phyloP scores from a whole-genome alignment of 257 asterid species.

The Rubia yunnanensis region DNA sequence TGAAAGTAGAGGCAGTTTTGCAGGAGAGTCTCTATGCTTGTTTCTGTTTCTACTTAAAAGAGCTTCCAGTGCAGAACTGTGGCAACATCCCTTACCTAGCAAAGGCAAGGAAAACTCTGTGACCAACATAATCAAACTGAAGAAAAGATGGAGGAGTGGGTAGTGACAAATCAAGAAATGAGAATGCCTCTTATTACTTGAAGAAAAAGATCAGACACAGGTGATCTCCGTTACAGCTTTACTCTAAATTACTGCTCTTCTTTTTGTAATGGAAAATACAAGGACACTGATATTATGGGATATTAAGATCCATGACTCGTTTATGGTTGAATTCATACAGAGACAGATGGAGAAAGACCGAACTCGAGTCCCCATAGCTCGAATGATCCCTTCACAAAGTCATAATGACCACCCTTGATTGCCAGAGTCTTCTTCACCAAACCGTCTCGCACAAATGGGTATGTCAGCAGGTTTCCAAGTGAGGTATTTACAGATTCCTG shows the following conservation, averaged over 20 bases:
- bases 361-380: conserved; percentile 95
- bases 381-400: conserved; percentile 67
- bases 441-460: conserved; percentile 86
- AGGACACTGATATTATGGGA: conserved; percentile 14
- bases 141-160: conserved; percentile 6
- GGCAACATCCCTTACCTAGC: conserved; percentile 36
- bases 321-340: conserved; percentile 63
- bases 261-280: conserved; percentile 27
- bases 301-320: conserved; percentile 20
- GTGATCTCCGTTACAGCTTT: conserved; percentile 29
- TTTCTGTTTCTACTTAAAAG: conserved; percentile 16
- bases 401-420: conserved; percentile 84
- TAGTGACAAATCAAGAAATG: neutral
- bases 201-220: conserved; percentile 6
- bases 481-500: conserved; percentile 97
- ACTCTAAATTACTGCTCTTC: conserved; percentile 9
- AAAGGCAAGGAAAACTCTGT: conserved; percentile 25
- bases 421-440: conserved; percentile 79
- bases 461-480: conserved; percentile 69
- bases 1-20: conserved; percentile 6
- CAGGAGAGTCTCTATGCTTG: conserved; percentile 17
- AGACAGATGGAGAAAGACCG: conserved; percentile 58
- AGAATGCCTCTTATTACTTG: conserved; percentile 19
- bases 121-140: conserved; percentile 27
- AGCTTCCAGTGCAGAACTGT: conserved; percentile 37